These are phyloP conservation scores for Aureobasidium sp. DNA, from an alignment of 2,329 filamentous ascomycete species.

Conservation along the genomic window DNA sequence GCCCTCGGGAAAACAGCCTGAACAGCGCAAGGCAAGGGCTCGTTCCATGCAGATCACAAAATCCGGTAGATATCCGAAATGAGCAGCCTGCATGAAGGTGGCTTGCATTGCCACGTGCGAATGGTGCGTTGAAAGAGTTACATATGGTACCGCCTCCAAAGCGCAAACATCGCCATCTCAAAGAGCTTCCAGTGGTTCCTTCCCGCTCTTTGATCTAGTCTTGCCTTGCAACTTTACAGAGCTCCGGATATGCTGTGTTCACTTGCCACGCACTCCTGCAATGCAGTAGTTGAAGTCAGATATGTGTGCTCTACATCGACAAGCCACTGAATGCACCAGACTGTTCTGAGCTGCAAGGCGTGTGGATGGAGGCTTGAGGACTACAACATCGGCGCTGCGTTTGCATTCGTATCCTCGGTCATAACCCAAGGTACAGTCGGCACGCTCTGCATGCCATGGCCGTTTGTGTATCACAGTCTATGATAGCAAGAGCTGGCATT, in stretches of 20 bases:
- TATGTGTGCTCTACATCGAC: not conserved
- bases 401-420: not conserved
- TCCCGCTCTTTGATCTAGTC: not conserved
- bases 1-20: not conserved
- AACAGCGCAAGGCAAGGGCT: not conserved
- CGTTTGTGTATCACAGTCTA: not conserved
- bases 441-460: not conserved
- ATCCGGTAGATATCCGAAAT: not conserved
- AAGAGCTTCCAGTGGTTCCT: not conserved
- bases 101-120: conserved; percentile 9
- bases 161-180: not conserved
- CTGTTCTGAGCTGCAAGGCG: not conserved
- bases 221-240: no score
- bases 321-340: not conserved
- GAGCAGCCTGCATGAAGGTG: not conserved
- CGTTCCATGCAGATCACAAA: not conserved
- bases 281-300: not conserved
- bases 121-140: not conserved
- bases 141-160: not conserved
- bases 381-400: not conserved
- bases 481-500: not conserved
- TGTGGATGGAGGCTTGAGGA: not conserved
- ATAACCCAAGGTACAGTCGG: not conserved
- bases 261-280: conserved; percentile 1
- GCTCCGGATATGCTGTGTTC: not conserved